Evolutionary conservation across 345 rosid genomes (phyloP), one percentile per base, ranked within the genome.

Genomic region (Gossypium rotundifolium): DNA sequence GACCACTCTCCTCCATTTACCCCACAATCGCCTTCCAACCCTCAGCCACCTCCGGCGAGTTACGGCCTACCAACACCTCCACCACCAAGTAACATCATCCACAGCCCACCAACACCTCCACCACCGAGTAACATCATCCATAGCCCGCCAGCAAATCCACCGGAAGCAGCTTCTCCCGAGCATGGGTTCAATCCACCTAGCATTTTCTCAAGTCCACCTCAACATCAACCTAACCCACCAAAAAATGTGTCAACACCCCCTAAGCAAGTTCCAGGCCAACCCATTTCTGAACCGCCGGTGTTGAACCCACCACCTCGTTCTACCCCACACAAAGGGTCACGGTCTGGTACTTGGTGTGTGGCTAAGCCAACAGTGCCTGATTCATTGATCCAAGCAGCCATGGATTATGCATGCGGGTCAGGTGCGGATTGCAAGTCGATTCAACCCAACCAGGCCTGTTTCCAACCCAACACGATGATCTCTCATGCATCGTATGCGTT

Each of bases 401-500:
- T 86, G 83, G 87, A 86, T 42, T 86, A 86, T 29, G 89, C 89
- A 13, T 86, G 89, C 55, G 87, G 89, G 29, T 65, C 74, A 0
- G 87, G 86, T 11, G 86, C 86, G 0, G 87, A 84, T 52, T 86
- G 89, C 81, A 74, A 78, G 54, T 22, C 77, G 0, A 81, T 84
- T 73, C 84, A 80, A 61, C 80, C 80, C 23, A 78, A 80, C 46
- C 83, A 78, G 60, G 45, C 58, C 0, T 84, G 88, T 55, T 87
- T 83, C 22, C 76, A 74, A 51, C 90, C 90, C 64, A 76, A 84
- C 20, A 87, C 85, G 3, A 22, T 81, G 66, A 23, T 81, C 11
- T 71, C 85, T 1, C 88, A 84, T 65, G 84, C 88, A 51, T 84
- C 88, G 0, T 87, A 49, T 71, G 90, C 90, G 44, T 83, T 87